Percentiles rank a stretch among this genome's conserved stretches.
phyloP scores from a whole-genome alignment of 2,329 filamentous ascomycete genomes.

The Colletotrichum tropicicola region DNA sequence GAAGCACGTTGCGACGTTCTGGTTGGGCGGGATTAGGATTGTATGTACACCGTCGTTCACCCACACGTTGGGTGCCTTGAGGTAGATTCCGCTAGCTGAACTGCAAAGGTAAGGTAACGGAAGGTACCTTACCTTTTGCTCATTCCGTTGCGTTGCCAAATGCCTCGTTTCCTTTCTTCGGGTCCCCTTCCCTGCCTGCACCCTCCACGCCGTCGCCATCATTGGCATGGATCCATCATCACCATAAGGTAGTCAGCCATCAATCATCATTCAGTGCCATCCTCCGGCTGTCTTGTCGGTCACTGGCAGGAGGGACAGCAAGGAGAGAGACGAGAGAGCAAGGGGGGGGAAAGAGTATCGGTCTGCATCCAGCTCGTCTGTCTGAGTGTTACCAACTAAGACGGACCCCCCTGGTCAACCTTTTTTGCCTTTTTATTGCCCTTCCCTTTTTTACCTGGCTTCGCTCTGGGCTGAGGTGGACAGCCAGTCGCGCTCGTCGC shows the following conservation, averaged over 20 bases:
- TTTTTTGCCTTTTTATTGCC: conserved; percentile 20
- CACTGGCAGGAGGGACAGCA: background rate
- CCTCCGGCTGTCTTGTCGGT: background rate
- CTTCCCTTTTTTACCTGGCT: conserved; percentile 23
- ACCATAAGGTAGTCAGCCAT: background rate
- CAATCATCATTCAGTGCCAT: background rate
- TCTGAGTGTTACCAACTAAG: conserved; percentile 21
- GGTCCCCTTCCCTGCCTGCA: too few species aligned
- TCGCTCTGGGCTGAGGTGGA: conserved; percentile 12
- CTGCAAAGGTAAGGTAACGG: background rate
- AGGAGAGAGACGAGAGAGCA: too few species aligned
- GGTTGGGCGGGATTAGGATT: conserved; percentile 12
- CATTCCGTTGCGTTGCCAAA: background rate
- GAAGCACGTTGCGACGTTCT: conserved; percentile 4
- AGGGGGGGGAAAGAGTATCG: background rate
- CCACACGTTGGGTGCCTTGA: background rate
- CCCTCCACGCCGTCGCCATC: too few species aligned
- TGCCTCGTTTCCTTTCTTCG: background rate
- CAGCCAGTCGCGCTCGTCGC: background rate
- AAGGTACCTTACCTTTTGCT: background rate
- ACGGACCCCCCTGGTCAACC: conserved; percentile 22
- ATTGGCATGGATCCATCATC: too few species aligned
- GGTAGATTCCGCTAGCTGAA: background rate
- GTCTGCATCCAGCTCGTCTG: conserved; percentile 10
- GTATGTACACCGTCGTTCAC: conserved; percentile 14